These are phyloP conservation scores for Fusarium verticillioides DNA, from an alignment of 2,329 filamentous ascomycete genomes.

Conservation along the genomic window DNA sequence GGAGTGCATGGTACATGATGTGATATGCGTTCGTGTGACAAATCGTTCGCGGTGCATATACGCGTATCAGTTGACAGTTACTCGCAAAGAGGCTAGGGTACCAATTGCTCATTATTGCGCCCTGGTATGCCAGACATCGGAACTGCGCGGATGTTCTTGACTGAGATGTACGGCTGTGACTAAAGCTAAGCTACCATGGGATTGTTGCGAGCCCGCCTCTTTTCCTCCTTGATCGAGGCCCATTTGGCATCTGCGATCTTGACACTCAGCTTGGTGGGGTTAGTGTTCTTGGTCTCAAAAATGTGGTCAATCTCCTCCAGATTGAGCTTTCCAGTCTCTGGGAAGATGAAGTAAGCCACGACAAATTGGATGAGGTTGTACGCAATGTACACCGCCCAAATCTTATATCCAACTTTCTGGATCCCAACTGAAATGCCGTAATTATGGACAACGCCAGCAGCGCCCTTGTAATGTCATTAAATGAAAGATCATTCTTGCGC, in stretches of 20 bases:
- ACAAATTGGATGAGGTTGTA: slow-evolving; percentile 35
- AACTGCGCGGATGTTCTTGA: not conserved
- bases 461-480: slow-evolving; percentile 3
- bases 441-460: slow-evolving; percentile 37
- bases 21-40: not conserved
- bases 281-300: slow-evolving; percentile 35
- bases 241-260: slow-evolving; percentile 30
- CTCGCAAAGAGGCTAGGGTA: not conserved
- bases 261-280: slow-evolving; percentile 20
- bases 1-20: not conserved
- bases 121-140: accelerated
- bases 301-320: slow-evolving; percentile 41
- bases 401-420: slow-evolving; percentile 34
- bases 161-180: not conserved
- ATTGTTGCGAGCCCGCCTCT: not conserved
- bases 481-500: too few relatives aligned
- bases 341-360: slow-evolving; percentile 36
- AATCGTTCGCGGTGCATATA: not conserved
- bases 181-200: not conserved
- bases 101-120: not conserved
- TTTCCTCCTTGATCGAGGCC: slow-evolving; percentile 25
- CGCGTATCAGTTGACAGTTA: not conserved
- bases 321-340: slow-evolving; percentile 37
- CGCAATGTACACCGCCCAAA: slow-evolving; percentile 38
- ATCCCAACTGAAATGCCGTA: slow-evolving; percentile 40